Evolutionary conservation across 2,329 filamentous ascomycete species (phyloP).

Genomic region (Cladosporium sp.): DNA sequence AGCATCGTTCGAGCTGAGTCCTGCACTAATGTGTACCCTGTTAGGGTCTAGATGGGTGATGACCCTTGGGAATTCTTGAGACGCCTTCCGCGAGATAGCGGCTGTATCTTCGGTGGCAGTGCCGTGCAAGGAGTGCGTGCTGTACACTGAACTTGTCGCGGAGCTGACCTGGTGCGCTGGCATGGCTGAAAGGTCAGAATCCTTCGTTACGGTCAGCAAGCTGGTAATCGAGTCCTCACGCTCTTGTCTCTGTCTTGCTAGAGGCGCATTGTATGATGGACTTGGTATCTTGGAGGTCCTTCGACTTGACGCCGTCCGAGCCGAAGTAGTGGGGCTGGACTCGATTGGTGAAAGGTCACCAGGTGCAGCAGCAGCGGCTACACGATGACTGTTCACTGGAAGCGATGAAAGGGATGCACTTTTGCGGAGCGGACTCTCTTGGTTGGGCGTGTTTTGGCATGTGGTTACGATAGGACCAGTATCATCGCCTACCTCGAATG

Average conservation of each 20-base stretch:
- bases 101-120: background rate
- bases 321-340: constrained; percentile 21
- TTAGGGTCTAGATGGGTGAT: background rate
- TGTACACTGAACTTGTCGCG: constrained; percentile 23
- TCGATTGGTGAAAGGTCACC: constrained; percentile 19
- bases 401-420: constrained; percentile 23
- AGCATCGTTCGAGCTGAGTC: constrained; percentile 5
- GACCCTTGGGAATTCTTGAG: background rate
- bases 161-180: constrained; percentile 24
- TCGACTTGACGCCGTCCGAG: constrained; percentile 13
- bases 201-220: constrained; percentile 28
- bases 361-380: background rate
- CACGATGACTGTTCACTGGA: background rate
- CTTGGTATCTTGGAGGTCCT: constrained; percentile 40
- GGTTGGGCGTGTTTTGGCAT: background rate
- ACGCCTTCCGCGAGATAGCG: background rate
- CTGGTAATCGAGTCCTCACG: constrained; percentile 37
- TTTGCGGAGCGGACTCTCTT: constrained; percentile 21
- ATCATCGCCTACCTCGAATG: constrained; percentile 42
- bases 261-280: constrained; percentile 30
- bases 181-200: constrained; percentile 23
- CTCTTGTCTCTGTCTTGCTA: constrained; percentile 34
- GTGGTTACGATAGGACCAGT: constrained; percentile 17
- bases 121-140: background rate
- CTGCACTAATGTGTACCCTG: background rate